Evolutionary conservation across 2,329 filamentous ascomycete species (phyloP), one percentile per base, ranked within the genome.

Genomic region (Phyllachora maydis): DNA sequence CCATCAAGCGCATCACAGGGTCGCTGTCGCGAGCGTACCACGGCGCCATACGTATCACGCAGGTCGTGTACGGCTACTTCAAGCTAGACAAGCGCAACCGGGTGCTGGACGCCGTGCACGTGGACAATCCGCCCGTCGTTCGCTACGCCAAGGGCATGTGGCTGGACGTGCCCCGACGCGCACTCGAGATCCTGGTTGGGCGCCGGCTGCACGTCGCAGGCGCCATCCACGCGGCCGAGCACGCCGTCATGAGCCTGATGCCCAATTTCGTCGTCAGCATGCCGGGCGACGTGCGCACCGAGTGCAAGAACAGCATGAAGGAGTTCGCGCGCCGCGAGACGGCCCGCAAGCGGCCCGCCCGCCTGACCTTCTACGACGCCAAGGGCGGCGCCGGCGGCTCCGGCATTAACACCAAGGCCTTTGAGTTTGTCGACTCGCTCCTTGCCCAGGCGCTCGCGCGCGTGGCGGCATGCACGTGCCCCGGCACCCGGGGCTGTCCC

Each of bases 51-150:
- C 73, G 75, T 36, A 83, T 95, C 38, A 67, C 74, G 32, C 75
- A 85, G 34, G 73, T 78, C 15, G 82, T 98, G 2, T 95, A 90
- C 43, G 88, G 88, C 2, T 98, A 88, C 53, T 95, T 93, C 61
- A 95, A 95, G 43, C 55, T 93, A n/a, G 83, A 95, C 46, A 75
- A 73, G 40, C 73, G 69, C 34, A 66, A 75, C 2, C 69, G 79
- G 2, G 78, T 95, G 27, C 63, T 95, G 9, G 88, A 98, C 42
- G 85, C 85, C 3, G 74, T 95, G 0, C 67, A 85, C 29, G 82
- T 95, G 12, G 79, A 93, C 43, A 92, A 92, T 35, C 83, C 85
- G 3, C 82, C 88, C 0, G 79, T 95, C 24, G 66, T 88, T 23
- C 66, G 82, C 4, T 63, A 72, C 40, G 77, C 68, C 37, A 90